Percentiles rank a stretch among this genome's conserved stretches.
Conservation (phyloP, 257 asterid genomes). For the Solanum pinnatisectum region DNA sequence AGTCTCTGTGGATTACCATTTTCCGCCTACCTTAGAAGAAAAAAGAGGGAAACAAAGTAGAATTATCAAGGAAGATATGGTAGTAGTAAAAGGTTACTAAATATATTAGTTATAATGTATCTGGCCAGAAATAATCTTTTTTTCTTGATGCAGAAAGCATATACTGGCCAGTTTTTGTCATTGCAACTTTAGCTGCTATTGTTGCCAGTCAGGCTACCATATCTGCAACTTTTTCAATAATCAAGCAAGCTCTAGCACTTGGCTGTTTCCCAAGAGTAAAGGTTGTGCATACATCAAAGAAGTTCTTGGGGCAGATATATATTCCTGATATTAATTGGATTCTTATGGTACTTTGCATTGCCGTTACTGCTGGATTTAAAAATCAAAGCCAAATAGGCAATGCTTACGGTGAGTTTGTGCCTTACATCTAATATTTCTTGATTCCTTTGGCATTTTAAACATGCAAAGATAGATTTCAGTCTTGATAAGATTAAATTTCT, state of each 20-base stretch:
- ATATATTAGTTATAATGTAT: neutral
- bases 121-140: neutral
- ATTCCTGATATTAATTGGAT: conserved; percentile 96
- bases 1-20: neutral
- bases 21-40: neutral
- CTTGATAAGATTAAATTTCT: neutral
- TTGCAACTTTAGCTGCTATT: conserved; percentile 90
- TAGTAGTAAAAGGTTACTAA: neutral
- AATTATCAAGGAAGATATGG: neutral
- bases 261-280: conserved; percentile 98
- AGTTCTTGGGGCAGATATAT: conserved; percentile 84
- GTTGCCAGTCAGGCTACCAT: conserved; percentile 99
- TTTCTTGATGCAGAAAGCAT: conserved; percentile 42
- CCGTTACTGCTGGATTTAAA: conserved; percentile 93
- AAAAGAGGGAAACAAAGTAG: neutral
- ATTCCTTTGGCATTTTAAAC: neutral
- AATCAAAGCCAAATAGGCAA: conserved; percentile 96
- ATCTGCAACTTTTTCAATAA: conserved; percentile 88
- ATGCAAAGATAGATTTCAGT: neutral
- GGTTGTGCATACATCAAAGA: conserved; percentile 91
- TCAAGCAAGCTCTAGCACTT: conserved; percentile 91
- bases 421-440: neutral
- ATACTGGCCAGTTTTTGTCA: conserved; percentile 86
- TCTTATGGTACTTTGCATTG: conserved; percentile 91
- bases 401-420: conserved; percentile 62